Evolutionary conservation across 371 early-diverging fungal species (phyloP).

Genomic region (Globomyces sp.): DNA sequence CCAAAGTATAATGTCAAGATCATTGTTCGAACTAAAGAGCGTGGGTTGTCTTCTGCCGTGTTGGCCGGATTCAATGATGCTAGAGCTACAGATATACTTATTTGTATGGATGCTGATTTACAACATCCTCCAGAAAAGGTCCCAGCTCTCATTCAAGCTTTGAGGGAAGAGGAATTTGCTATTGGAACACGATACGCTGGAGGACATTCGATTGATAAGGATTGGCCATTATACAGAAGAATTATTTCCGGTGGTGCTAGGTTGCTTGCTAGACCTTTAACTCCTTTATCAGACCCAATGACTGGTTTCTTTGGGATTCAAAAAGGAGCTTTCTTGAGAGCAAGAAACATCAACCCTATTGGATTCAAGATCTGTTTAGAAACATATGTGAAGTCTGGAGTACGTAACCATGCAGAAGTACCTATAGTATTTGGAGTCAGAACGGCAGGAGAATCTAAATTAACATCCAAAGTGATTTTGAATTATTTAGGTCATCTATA

Average conservation of each 20-base stretch:
- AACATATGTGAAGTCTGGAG: neutral
- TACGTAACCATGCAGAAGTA: neutral
- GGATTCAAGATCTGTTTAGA: constrained; percentile 13
- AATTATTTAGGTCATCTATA: neutral
- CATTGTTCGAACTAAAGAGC: constrained; percentile 12
- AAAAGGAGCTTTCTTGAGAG: neutral
- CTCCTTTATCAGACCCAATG: neutral
- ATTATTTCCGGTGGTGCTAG: constrained; percentile 9
- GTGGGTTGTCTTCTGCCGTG: constrained; percentile 11
- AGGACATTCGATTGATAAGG: constrained; percentile 5
- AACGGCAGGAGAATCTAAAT: constrained; percentile 3
- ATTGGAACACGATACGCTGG: constrained; percentile 7
- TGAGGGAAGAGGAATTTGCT: neutral
- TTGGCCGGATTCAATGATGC: constrained; percentile 11
- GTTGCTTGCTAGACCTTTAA: neutral
- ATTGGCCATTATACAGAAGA: constrained; percentile 10
- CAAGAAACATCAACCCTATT: neutral
- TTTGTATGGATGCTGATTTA: constrained; percentile 15
- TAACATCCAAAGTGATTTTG: constrained; percentile 3
- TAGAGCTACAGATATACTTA: neutral
- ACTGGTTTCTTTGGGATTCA: constrained; percentile 11
- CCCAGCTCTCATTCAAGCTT: neutral
- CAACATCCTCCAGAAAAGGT: constrained; percentile 14
- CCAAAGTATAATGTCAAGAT: constrained; percentile 5
- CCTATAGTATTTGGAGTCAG: constrained; percentile 5